Percentiles rank a stretch among this genome's conserved stretches.
These are phyloP conservation scores for Lunasporangiospora selenospora DNA, from an alignment of 192 early-diverging fungal species.

Conservation along the genomic window DNA sequence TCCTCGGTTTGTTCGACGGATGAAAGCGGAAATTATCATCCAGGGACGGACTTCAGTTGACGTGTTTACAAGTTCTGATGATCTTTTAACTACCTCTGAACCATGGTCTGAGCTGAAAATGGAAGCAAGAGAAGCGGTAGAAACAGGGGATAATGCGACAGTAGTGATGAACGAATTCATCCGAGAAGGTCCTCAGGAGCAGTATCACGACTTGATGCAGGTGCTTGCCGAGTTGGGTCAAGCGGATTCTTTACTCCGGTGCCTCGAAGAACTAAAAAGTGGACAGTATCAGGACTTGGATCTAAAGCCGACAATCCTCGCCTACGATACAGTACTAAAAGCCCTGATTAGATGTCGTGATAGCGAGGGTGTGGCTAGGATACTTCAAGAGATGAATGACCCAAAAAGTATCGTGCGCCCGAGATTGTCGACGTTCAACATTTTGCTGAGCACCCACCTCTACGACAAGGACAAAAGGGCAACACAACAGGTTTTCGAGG, in stretches of 20 bases:
- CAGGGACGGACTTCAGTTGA: neutral
- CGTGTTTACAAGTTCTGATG: neutral
- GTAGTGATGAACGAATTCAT: no score
- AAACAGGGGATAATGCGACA: no score
- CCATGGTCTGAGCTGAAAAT: no score
- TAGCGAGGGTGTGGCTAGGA: conserved; percentile 1
- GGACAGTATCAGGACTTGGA: neutral
- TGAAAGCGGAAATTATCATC: conserved; percentile 16
- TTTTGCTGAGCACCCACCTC: conserved; percentile 20
- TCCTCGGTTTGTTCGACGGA: conserved; percentile 16
- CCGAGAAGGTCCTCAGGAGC: conserved; percentile 27
- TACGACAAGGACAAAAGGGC: conserved; percentile 28
- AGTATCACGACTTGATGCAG: conserved; percentile 37
- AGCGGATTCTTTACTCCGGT: conserved; percentile 12
- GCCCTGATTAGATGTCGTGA: conserved; percentile 15
- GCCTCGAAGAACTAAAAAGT: conserved; percentile 30
- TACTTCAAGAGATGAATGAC: conserved; percentile 37
- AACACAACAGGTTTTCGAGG: conserved; percentile 28
- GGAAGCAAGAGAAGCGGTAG: no score
- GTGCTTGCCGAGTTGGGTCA: conserved; percentile 18
- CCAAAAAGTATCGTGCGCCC: no score
- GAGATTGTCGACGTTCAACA: conserved; percentile 35
- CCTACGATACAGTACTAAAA: conserved; percentile 28
- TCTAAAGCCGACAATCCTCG: conserved; percentile 10
- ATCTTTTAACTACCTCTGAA: no score